Evolutionary conservation across 2,329 filamentous ascomycete genomes (phyloP).

Genomic region (Fusarium secorum): DNA sequence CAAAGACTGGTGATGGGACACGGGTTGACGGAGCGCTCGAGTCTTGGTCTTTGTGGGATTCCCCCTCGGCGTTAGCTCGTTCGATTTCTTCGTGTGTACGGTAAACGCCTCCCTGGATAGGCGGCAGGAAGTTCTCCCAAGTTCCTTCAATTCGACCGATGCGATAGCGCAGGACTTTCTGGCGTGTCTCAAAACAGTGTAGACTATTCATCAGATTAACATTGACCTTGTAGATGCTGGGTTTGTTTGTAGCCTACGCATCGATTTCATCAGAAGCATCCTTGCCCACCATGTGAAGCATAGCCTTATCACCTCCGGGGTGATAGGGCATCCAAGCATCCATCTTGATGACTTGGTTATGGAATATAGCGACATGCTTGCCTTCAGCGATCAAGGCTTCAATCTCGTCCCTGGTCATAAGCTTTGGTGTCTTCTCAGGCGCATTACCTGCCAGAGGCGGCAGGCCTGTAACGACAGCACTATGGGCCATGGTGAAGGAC

Average conservation of each 20-base stretch:
- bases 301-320: conserved; percentile 89
- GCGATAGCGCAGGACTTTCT: conserved; percentile 81
- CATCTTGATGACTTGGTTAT: conserved; percentile 82
- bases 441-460: conserved; percentile 19
- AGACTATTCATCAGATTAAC: conserved; percentile 61
- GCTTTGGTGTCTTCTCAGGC: conserved; percentile 44
- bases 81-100: conserved; percentile 54
- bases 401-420: conserved; percentile 50
- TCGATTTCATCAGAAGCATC: conserved; percentile 96
- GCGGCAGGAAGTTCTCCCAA: conserved; percentile 90
- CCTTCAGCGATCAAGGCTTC: conserved; percentile 87
- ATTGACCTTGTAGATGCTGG: background rate
- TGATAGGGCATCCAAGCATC: conserved; percentile 91
- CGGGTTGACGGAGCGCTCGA: conserved; percentile 63
- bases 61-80: conserved; percentile 26
- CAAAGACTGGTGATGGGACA: conserved; percentile 60
- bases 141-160: conserved; percentile 82
- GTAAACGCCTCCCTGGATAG: conserved; percentile 89
- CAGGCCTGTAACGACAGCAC: conserved; percentile 35
- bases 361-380: conserved; percentile 79
- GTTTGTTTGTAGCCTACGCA: conserved; percentile 66
- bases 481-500: conserved; percentile 8
- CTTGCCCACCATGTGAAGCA: conserved; percentile 90
- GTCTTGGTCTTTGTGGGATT: conserved; percentile 31
- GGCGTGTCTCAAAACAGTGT: conserved; percentile 79